Evolutionary conservation across 208 protist genomes (phyloP).

Genomic region (Leishmania amazonensis): DNA sequence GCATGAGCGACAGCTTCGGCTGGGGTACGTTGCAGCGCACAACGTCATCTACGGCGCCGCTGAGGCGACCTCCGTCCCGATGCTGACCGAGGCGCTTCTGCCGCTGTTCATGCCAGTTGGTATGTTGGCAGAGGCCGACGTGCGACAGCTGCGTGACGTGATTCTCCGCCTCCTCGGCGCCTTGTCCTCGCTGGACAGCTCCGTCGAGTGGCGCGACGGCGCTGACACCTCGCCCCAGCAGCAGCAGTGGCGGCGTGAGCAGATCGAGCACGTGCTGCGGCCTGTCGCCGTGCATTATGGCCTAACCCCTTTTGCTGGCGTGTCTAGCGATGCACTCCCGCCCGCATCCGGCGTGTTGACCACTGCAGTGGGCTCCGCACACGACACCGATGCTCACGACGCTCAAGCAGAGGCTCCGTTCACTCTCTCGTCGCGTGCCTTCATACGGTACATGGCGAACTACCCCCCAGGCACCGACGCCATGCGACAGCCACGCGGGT

Average conservation of each 20-base stretch:
- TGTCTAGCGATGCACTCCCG: background rate
- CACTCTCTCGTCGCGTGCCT: slow-evolving; percentile 41
- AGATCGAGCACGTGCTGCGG: slow-evolving; percentile 18
- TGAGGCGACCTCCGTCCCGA: slow-evolving; percentile 39
- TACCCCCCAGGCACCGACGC: slow-evolving; percentile 72
- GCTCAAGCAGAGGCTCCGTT: slow-evolving; percentile 19
- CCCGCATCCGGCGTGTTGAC: background rate
- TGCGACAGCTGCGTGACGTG: slow-evolving; percentile 6
- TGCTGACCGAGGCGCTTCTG: slow-evolving; percentile 47
- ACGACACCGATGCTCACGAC: background rate
- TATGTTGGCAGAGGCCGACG: background rate
- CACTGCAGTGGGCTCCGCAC: background rate
- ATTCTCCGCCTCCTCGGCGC: slow-evolving; percentile 16
- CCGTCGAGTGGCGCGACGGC: slow-evolving; percentile 4
- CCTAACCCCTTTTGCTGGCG: background rate
- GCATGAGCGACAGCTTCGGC: slow-evolving; percentile 36
- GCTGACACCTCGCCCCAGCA: slow-evolving; percentile 7
- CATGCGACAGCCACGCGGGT: slow-evolving; percentile 22
- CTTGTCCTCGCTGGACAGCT: slow-evolving; percentile 24
- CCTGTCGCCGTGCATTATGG: slow-evolving; percentile 1
- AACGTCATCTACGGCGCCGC: slow-evolving; percentile 71
- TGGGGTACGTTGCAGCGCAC: slow-evolving; percentile 67
- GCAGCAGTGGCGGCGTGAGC: slow-evolving; percentile 15
- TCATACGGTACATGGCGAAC: slow-evolving; percentile 40
- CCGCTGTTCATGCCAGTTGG: slow-evolving; percentile 46